A percentile compares a stretch with the other conserved stretches of the same genome.
Evolutionary conservation across 345 rosid species (phyloP).

Genomic region (Arabidopsis suecica): DNA sequence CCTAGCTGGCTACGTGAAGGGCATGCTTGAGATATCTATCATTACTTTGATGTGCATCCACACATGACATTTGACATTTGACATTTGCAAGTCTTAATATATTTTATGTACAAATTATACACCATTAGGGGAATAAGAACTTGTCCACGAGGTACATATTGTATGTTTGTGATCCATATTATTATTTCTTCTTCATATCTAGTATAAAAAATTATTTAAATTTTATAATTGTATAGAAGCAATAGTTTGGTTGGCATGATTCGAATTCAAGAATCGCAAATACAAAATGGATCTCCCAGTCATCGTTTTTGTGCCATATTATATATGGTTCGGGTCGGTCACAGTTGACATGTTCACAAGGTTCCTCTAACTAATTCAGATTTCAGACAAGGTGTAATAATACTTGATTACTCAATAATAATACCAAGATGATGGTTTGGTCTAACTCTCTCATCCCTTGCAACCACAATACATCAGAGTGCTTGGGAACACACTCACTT

Average conservation of each 20-base stretch:
- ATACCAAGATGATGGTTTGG: too few species aligned
- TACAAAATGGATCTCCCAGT: conserved; percentile 22
- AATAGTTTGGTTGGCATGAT: conserved; percentile 29
- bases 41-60: conserved; percentile 17
- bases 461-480: too few species aligned
- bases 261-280: background rate
- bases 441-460: too few species aligned
- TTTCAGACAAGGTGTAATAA: conserved; percentile 23
- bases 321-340: background rate
- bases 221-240: background rate
- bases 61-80: conserved; percentile 1
- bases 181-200: background rate
- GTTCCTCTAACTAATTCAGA: background rate
- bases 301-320: conserved; percentile 11
- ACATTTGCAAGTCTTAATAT: background rate
- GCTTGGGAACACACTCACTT: too few species aligned
- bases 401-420: background rate
- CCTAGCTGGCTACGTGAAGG: conserved; percentile 37
- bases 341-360: conserved; percentile 25
- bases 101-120: conserved; percentile 4
- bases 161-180: background rate
- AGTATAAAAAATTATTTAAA: background rate
- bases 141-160: conserved; percentile 36
- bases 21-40: conserved; percentile 3
- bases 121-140: background rate